A percentile compares a stretch with the other conserved stretches of the same genome.
These are phyloP conservation scores for Pelargonium cotyledonis DNA, from an alignment of 441 rosid species.

Conservation along the genomic window DNA sequence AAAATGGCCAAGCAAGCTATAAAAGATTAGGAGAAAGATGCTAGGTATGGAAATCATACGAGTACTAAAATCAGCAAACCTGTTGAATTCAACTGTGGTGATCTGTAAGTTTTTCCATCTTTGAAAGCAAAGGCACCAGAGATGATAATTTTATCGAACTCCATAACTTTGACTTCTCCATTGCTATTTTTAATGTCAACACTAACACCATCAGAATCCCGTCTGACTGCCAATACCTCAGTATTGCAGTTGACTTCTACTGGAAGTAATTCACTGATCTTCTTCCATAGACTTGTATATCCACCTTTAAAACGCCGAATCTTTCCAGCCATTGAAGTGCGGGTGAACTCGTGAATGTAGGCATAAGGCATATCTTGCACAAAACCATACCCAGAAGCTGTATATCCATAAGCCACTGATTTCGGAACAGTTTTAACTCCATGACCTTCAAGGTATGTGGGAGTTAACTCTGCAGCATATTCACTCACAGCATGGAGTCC, in stretches of 20 bases:
- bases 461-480: slow-evolving; percentile 52
- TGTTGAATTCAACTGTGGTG: slow-evolving; percentile 28
- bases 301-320: slow-evolving; percentile 57
- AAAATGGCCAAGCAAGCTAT: not conserved
- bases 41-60: not conserved
- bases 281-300: slow-evolving; percentile 55
- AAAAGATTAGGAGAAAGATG: not conserved
- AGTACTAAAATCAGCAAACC: slow-evolving; percentile 28
- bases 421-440: slow-evolving; percentile 52
- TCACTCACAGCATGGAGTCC: slow-evolving; percentile 65
- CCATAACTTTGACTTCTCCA: slow-evolving; percentile 37
- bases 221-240: slow-evolving; percentile 40
- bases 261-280: slow-evolving; percentile 39
- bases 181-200: slow-evolving; percentile 29
- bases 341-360: slow-evolving; percentile 61
- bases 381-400: slow-evolving; percentile 71
- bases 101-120: slow-evolving; percentile 48
- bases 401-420: slow-evolving; percentile 64
- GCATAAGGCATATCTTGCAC: slow-evolving; percentile 74
- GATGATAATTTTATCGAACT: slow-evolving; percentile 54
- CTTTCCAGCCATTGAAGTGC: slow-evolving; percentile 78
- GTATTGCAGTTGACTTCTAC: slow-evolving; percentile 36
- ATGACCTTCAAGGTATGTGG: slow-evolving; percentile 35
- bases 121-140: slow-evolving; percentile 55
- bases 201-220: slow-evolving; percentile 28